These are phyloP conservation scores for Phaseolus coccineus DNA, from an alignment of 331 rosid genomes.

Conservation along the genomic window DNA sequence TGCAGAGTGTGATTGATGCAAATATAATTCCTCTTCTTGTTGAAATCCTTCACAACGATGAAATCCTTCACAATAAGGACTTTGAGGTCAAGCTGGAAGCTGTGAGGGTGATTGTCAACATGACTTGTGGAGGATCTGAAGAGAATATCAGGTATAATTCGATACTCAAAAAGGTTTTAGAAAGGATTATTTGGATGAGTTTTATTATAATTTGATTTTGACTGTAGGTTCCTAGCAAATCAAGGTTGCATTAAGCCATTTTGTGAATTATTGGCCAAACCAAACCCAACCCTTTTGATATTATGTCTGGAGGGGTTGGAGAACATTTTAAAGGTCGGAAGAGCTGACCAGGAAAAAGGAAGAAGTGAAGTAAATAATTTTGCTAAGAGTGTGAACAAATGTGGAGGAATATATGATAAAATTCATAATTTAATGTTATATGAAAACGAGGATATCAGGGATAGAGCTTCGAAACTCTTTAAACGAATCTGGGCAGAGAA, in stretches of 20 bases:
- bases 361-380: background rate
- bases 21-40: background rate
- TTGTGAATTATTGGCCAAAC: background rate
- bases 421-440: background rate
- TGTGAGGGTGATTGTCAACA: background rate
- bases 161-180: background rate
- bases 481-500: background rate
- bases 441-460: background rate
- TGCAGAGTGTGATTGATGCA: background rate
- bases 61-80: background rate
- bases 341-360: background rate
- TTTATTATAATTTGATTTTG: background rate
- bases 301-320: background rate
- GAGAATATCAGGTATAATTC: background rate
- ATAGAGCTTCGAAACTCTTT: background rate
- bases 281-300: background rate
- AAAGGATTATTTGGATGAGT: background rate
- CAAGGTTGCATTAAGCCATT: background rate
- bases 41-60: background rate
- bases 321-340: background rate
- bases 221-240: background rate
- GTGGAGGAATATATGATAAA: background rate
- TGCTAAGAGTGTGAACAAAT: background rate
- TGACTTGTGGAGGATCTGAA: background rate
- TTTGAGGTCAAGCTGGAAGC: background rate